These are phyloP conservation scores for Coemansia sp. DNA, from an alignment of 192 early-diverging fungal species.

Conservation along the genomic window DNA sequence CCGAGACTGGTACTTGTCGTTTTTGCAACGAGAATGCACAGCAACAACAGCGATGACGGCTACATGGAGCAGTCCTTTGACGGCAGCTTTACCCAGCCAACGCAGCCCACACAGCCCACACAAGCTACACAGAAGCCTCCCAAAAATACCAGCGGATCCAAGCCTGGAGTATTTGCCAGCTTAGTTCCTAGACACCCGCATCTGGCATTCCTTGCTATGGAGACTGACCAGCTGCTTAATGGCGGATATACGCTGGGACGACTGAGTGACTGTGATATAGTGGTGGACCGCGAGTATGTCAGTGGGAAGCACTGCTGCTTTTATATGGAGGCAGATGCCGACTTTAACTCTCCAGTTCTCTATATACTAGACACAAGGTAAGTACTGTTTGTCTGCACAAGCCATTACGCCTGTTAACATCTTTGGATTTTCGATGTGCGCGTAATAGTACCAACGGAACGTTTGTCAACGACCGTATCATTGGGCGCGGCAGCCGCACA, in stretches of 20 bases:
- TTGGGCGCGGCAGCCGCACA: slow-evolving; percentile 47
- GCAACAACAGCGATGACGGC: not conserved
- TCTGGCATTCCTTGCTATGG: slow-evolving; percentile 26
- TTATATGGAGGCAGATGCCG: slow-evolving; percentile 29
- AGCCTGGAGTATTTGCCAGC: slow-evolving; percentile 28
- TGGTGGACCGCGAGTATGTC: slow-evolving; percentile 31
- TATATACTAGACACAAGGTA: slow-evolving; percentile 40
- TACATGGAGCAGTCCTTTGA: not conserved
- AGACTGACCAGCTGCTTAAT: slow-evolving; percentile 18
- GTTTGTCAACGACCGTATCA: slow-evolving; percentile 38
- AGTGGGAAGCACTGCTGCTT: slow-evolving; percentile 40
- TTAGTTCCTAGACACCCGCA: slow-evolving; percentile 44
- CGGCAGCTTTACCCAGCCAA: slow-evolving; percentile 31
- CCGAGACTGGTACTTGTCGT: too few relatives aligned
- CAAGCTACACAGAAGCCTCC: slow-evolving; percentile 45
- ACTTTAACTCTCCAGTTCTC: slow-evolving; percentile 16
- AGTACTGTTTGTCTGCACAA: not conserved
- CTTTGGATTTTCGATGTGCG: too few relatives aligned
- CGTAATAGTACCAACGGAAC: slow-evolving; percentile 47
- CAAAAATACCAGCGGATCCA: not conserved
- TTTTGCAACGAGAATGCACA: slow-evolving; percentile 3
- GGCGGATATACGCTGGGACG: slow-evolving; percentile 45
- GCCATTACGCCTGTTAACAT: too few relatives aligned
- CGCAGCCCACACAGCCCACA: slow-evolving; percentile 42
- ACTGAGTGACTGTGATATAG: slow-evolving; percentile 23